These are phyloP conservation scores for Backusella luteola DNA, from an alignment of 192 early-diverging fungal species.

Conservation along the genomic window DNA sequence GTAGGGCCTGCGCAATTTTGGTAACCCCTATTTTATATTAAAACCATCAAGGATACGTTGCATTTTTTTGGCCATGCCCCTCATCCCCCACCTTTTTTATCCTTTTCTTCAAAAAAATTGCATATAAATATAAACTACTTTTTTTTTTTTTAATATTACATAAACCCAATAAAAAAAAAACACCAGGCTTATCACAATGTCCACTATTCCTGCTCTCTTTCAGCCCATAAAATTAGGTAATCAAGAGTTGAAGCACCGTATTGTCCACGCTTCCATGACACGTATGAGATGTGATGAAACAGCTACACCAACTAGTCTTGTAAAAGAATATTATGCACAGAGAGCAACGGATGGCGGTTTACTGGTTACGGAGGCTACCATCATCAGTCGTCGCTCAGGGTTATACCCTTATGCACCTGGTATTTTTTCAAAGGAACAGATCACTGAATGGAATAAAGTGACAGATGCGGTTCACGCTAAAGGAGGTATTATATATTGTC, in stretches of 20 bases:
- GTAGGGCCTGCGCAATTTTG: too few relatives aligned
- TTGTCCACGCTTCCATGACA: conserved; percentile 23
- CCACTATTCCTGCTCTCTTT: conserved; percentile 16
- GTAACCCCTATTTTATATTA: too few relatives aligned
- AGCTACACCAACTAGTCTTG: not conserved
- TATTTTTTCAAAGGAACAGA: conserved; percentile 40
- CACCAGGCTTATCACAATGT: not conserved
- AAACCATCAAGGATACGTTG: too few relatives aligned
- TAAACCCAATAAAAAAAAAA: not conserved
- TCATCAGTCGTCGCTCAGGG: conserved; percentile 13
- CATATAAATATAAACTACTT: not conserved
- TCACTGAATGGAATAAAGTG: conserved; percentile 47
- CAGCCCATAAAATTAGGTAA: conserved; percentile 20
- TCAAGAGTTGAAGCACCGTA: conserved; percentile 15
- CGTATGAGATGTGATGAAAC: conserved; percentile 4
- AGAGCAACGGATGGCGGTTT: conserved; percentile 24
- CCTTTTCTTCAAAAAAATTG: not conserved
- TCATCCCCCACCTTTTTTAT: not conserved
- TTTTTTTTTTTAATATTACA: not conserved
- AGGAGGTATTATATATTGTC: conserved; percentile 54
- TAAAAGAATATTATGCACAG: conserved; percentile 27
- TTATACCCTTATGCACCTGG: conserved; percentile 26
- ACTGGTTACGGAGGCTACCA: conserved; percentile 24
- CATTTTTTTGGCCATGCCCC: too few relatives aligned
- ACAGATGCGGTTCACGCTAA: conserved; percentile 56